Conservation (phyloP, 306 rosid species). For the Trifolium fragiferum region DNA sequence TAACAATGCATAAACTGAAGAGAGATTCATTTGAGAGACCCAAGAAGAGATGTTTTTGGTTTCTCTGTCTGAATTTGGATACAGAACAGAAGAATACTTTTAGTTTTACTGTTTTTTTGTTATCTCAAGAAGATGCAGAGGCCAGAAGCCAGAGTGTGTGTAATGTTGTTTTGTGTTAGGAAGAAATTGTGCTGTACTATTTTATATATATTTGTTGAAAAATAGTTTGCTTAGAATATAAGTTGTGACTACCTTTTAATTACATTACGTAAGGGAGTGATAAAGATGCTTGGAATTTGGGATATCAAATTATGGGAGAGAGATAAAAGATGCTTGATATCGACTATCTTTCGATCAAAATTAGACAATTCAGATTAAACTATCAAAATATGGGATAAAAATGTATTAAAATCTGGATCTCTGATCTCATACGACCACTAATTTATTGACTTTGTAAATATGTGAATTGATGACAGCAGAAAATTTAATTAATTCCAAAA, state of each 20-base stretch:
- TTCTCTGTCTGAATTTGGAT: constrained; percentile 45
- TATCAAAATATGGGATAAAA: no score
- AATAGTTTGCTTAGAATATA: constrained; percentile 49
- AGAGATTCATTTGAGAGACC: constrained; percentile 53
- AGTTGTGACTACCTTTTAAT: constrained; percentile 43
- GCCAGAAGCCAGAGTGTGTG: constrained; percentile 31
- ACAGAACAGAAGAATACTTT: constrained; percentile 45
- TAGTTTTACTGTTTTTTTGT: constrained; percentile 40
- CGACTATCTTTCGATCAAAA: no score
- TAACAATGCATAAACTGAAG: constrained; percentile 41
- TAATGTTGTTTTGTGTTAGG: constrained; percentile 18
- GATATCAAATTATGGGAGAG: background rate
- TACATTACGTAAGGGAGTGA: constrained; percentile 50
- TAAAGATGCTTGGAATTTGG: constrained; percentile 24
- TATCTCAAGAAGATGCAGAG: constrained; percentile 45
- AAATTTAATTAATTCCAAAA: background rate
- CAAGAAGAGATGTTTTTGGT: constrained; percentile 57
- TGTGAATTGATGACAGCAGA: no score
- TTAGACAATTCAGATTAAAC: no score
- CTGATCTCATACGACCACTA: no score
- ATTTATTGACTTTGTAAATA: no score
- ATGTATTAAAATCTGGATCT: no score
- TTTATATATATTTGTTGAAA: constrained; percentile 41
- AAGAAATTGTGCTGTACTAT: constrained; percentile 44
- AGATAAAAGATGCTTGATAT: no score